Evolutionary conservation across 2,329 filamentous ascomycete genomes (phyloP), one percentile per base, ranked within the genome.

Genomic region (Nothophaeocryptopus gaeumannii): DNA sequence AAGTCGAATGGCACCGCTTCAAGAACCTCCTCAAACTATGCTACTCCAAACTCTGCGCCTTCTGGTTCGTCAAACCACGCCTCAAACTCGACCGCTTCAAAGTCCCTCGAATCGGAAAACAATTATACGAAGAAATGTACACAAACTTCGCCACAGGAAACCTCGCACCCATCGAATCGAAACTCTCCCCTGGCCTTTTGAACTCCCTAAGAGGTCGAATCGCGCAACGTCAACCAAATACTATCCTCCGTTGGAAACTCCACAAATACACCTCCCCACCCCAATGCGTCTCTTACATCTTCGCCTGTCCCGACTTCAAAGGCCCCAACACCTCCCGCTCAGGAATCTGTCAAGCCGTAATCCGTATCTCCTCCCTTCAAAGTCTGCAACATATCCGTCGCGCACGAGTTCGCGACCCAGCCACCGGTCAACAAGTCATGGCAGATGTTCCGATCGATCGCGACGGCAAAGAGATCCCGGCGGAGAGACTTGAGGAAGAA

Each of bases 111-210:
- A 63, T 71, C 34, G 73, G 70, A 9, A 62, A 63, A 35, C 56
- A 66, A 8, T 63, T 78, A n/a, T 74, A 79, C 50, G 52, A 65
- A 39, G 53, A 63, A 20, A 74, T 79, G 71, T 78, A 78, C 60
- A 67, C 59, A 16, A 67, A 71, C 15, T 75, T 78, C 54, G 74
- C 76, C 16, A 58, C 55, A 60, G 77, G 72, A 58, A 67, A 64
- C 26, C 50, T 62, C 30, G 39, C 48, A 7, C 32, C 48, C n/a
- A 42, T 66, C 14, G 47, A 62, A 43, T 34, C 35, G 1, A 55
- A 47, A 12, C 20, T 65, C 13, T 58, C 43, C 45, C 46, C 60
- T 11, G 63, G 61, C 8, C 33, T 67, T 30, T 37, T 53, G 13
- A 39, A 31, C 7, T 57, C 51, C 7, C 51, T 67, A 51, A 49